Percentiles rank a stretch among this genome's conserved stretches.
These are phyloP conservation scores for Tylopilus subfusipes DNA, from an alignment of 768 basidiomycete genomes.

Conservation along the genomic window DNA sequence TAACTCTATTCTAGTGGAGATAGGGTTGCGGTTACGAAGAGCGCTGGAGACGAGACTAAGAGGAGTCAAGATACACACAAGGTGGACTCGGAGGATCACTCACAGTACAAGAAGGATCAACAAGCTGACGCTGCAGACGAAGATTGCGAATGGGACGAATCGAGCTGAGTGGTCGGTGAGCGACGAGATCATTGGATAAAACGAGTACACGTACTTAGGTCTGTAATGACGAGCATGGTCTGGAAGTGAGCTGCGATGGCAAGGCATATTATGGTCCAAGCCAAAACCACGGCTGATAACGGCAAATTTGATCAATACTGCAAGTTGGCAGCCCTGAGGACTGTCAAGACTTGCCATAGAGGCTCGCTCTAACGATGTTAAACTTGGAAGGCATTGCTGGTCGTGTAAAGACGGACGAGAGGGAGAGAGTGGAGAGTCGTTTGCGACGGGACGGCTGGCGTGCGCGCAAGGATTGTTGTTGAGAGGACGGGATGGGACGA, in stretches of 20 bases:
- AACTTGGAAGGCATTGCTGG: slow-evolving; percentile 66
- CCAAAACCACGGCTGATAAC: slow-evolving; percentile 53
- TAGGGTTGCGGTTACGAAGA: slow-evolving; percentile 66
- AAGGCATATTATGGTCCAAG: slow-evolving; percentile 76
- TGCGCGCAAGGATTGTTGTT: slow-evolving; percentile 18
- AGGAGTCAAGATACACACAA: slow-evolving; percentile 1
- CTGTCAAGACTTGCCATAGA: slow-evolving; percentile 53
- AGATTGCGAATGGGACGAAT: slow-evolving; percentile 83
- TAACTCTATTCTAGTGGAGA: slow-evolving; percentile 74
- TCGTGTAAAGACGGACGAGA: slow-evolving; percentile 30
- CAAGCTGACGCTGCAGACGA: slow-evolving; percentile 69
- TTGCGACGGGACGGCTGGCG: slow-evolving; percentile 34
- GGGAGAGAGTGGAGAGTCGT: slow-evolving; percentile 31
- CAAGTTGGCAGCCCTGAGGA: background rate
- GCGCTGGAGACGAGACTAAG: slow-evolving; percentile 62
- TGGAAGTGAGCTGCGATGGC: slow-evolving; percentile 80
- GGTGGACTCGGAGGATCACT: slow-evolving; percentile 26
- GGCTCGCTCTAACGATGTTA: slow-evolving; percentile 60
- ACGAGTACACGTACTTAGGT: slow-evolving; percentile 60
- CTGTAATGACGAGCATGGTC: slow-evolving; percentile 63
- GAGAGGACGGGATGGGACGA: slow-evolving; percentile 17
- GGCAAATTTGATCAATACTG: slow-evolving; percentile 5
- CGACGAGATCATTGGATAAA: background rate
- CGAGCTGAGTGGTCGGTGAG: slow-evolving; percentile 49
- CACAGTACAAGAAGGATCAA: slow-evolving; percentile 66